Percentiles rank a stretch among this genome's conserved stretches.
Evolutionary conservation across 257 asterid species (phyloP).

Genomic region (Gentiana straminea): DNA sequence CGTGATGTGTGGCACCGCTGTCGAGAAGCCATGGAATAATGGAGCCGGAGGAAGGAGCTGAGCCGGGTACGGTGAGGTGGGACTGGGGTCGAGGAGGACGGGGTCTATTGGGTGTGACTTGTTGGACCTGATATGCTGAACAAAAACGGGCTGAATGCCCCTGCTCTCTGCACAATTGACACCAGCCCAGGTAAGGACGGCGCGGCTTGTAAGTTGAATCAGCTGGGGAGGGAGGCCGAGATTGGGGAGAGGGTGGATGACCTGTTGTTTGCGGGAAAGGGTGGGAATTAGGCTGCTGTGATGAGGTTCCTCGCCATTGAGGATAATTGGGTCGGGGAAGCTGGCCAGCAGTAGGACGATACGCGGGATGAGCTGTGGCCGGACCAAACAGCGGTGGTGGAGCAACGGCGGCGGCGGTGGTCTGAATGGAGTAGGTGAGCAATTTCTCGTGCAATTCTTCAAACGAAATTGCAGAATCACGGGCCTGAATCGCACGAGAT

Average conservation of each 20-base stretch:
- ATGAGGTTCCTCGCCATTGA: neutral
- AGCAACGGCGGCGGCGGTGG: neutral
- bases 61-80: neutral
- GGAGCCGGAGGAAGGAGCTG: neutral
- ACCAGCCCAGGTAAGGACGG: neutral
- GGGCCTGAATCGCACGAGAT: neutral
- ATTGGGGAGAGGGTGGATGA: too few species aligned
- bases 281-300: neutral
- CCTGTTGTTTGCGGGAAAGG: too few species aligned
- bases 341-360: neutral
- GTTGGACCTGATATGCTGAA: neutral
- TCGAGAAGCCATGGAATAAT: neutral
- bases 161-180: neutral
- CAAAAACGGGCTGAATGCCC: neutral
- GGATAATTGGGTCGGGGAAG: neutral
- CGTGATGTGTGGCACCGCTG: constrained; percentile 2
- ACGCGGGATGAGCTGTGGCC: neutral
- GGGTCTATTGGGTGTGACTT: neutral
- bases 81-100: neutral
- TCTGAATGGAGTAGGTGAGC: neutral
- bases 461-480: neutral
- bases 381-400: neutral
- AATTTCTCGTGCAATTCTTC: constrained; percentile 1
- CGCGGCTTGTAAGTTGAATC: too few species aligned
- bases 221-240: too few species aligned